Base-by-base conservation (phyloP, 2,329 filamentous ascomycete genomes). In the Didymosphaeria variabile region DNA sequence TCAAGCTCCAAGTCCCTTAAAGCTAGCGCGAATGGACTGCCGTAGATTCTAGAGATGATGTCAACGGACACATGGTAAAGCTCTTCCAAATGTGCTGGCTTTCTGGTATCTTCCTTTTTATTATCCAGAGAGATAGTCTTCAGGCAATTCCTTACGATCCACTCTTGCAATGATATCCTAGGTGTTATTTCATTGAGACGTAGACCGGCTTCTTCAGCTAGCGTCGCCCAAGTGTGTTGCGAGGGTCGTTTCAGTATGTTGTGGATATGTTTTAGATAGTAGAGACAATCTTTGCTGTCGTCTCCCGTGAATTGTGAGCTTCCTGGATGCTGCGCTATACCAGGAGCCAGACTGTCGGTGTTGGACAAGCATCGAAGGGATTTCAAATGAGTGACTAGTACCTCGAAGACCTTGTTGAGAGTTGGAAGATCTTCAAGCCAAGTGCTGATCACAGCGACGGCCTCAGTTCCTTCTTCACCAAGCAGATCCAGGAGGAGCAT, bases 401-500 rank as follows among this genome's bases (percentile, higher is more conserved):
- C 67, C 45, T 79, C 73, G 54, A 80, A 78, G 7, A 85, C 79
- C 70, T 79, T 82, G 57, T 83, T 81, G 32, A 88, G 78, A 44
- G 81, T 86, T 15, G 84, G 79, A 10, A 86, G 72, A 57, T 80
- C 89, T 68, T 91, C 90, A 3, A 98, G 83, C 94, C 94, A 97
- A 52, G 87, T 88, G 69, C 90, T 90, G 42, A 92, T 88, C 29
- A 91, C 90, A 78, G 93, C 90, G 63, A 90, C 92, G 15, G 91
- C 81, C 68, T 94, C 91, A 2, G 88, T 90, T 21, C 87, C 85
- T 61, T 92, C 89, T 60, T 94, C 90, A 19, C 87, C 79, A 1
- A 98, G 82, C 1, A 90, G 86, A 77, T 98, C 94, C 29, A 98
- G 82, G 64, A 96, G 85, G 12, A 97, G 80, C 64, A 97, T 90